Percentiles rank a stretch among this genome's conserved stretches.
Evolutionary conservation across 208 protist species (phyloP).

Genomic region (Porcisia deanei): DNA sequence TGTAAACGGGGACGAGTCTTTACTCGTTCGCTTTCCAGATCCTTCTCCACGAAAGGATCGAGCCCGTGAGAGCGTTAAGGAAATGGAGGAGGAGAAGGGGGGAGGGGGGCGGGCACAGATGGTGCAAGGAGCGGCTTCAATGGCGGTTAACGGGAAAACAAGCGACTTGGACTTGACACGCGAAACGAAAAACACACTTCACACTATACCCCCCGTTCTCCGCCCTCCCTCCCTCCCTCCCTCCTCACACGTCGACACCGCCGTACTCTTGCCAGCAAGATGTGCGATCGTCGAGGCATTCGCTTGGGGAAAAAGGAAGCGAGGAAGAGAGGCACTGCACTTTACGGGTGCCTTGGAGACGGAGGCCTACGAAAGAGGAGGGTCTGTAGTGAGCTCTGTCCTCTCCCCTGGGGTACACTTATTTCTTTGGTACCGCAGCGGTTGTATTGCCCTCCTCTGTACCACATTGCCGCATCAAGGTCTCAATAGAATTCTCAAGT

Average conservation of each 20-base stretch:
- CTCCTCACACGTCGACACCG: background rate
- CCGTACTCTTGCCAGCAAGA: background rate
- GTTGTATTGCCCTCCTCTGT: slow-evolving; percentile 70
- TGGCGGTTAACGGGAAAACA: background rate
- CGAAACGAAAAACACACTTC: background rate
- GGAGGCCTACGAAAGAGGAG: background rate
- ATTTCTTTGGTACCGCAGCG: slow-evolving; percentile 33
- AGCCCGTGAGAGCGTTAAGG: background rate
- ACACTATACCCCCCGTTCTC: background rate
- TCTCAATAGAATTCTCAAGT: slow-evolving; percentile 93
- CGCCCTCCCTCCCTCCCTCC: too few species aligned
- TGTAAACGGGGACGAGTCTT: background rate
- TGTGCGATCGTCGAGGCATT: background rate
- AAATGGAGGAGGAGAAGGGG: background rate
- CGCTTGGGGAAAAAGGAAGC: background rate
- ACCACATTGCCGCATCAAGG: slow-evolving; percentile 95
- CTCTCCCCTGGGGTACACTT: background rate
- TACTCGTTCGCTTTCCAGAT: background rate
- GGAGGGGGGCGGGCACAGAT: background rate
- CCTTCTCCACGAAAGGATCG: background rate
- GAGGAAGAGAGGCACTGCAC: background rate
- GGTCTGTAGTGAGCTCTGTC: background rate
- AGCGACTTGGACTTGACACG: background rate
- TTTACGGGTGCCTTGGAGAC: background rate
- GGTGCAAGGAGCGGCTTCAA: background rate